These are phyloP conservation scores for Epichloe sp. DNA, from an alignment of 2,329 filamentous ascomycete species.

Conservation along the genomic window DNA sequence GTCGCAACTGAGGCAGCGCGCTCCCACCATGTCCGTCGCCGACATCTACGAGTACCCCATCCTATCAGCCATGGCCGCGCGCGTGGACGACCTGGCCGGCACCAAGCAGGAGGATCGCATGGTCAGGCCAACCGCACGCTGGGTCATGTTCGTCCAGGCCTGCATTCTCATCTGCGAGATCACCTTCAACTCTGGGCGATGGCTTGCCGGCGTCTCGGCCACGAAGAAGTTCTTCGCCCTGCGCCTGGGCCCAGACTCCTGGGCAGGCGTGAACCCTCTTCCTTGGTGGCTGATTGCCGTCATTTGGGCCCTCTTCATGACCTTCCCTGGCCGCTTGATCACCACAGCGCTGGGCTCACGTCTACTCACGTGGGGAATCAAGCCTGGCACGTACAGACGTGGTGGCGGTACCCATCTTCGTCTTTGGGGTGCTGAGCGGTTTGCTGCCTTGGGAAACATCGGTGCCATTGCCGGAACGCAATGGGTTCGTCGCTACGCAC, in stretches of 20 bases:
- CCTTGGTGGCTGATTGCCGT: slow-evolving; percentile 8
- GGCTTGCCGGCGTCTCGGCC: slow-evolving; percentile 5
- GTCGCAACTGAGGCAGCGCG: slow-evolving; percentile 9
- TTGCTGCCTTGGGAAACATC: slow-evolving; percentile 6
- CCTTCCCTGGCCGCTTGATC: slow-evolving; percentile 9
- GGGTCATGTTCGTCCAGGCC: slow-evolving; percentile 9
- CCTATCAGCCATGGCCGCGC: slow-evolving; percentile 8
- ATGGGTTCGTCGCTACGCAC: slow-evolving; percentile 8
- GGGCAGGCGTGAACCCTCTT: slow-evolving; percentile 6
- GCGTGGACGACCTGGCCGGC: slow-evolving; percentile 8
- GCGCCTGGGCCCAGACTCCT: slow-evolving; percentile 1
- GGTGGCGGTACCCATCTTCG: slow-evolving; percentile 9
- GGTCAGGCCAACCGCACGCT: slow-evolving; percentile 10
- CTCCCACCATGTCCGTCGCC: slow-evolving; percentile 10
- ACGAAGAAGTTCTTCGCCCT: slow-evolving; percentile 8
- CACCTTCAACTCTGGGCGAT: slow-evolving; percentile 6
- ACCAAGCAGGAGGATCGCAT: slow-evolving; percentile 5
- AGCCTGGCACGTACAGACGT: slow-evolving; percentile 9
- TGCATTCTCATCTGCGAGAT: slow-evolving; percentile 7
- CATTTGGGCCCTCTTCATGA: slow-evolving; percentile 7
- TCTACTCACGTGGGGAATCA: slow-evolving; percentile 7
- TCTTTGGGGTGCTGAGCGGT: slow-evolving; percentile 9
- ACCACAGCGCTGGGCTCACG: slow-evolving; percentile 5
- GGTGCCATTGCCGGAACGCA: slow-evolving; percentile 8
- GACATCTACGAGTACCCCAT: slow-evolving; percentile 11